These are phyloP conservation scores for Polygonum aviculare DNA, from an alignment of 148 eudicot genomes.

Conservation along the genomic window DNA sequence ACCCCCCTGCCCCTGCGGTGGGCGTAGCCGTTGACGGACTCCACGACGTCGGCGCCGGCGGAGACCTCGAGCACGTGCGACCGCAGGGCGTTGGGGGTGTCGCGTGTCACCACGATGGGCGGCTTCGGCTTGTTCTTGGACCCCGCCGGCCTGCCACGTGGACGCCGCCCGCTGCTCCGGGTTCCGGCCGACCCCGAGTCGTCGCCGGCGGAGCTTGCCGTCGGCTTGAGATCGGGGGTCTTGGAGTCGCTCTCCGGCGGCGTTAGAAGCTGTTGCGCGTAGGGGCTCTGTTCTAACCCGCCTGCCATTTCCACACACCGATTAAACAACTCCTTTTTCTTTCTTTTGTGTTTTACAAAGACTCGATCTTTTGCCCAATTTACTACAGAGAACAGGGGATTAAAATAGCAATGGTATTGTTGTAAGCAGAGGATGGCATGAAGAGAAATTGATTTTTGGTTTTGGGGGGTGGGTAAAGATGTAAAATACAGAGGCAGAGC, in stretches of 20 bases:
- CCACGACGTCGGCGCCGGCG: conserved; percentile 23
- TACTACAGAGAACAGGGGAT: too few relatives aligned
- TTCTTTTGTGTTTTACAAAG: too few relatives aligned
- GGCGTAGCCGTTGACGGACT: conserved; percentile 25
- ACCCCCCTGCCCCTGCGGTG: conserved; percentile 29
- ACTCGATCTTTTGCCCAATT: too few relatives aligned
- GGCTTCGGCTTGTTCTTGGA: conserved; percentile 38
- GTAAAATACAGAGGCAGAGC: neutral
- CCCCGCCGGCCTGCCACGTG: conserved; percentile 31
- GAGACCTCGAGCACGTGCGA: conserved; percentile 32
- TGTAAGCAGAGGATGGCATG: too few relatives aligned
- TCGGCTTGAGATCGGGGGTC: neutral
- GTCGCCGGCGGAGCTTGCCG: conserved; percentile 7
- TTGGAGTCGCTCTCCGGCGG: neutral
- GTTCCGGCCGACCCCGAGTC: neutral
- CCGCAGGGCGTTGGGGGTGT: conserved; percentile 32
- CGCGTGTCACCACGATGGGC: conserved; percentile 31
- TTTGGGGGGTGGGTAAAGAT: too few relatives aligned
- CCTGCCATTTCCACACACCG: neutral
- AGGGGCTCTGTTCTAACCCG: conserved; percentile 7
- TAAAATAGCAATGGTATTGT: too few relatives aligned
- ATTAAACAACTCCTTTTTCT: too few relatives aligned
- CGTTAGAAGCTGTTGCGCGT: conserved; percentile 6
- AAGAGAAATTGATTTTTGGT: too few relatives aligned
- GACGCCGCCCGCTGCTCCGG: conserved; percentile 15